These are phyloP conservation scores for Phytophthora lateralis DNA, from an alignment of 352 stramenopile genomes.

Conservation along the genomic window DNA sequence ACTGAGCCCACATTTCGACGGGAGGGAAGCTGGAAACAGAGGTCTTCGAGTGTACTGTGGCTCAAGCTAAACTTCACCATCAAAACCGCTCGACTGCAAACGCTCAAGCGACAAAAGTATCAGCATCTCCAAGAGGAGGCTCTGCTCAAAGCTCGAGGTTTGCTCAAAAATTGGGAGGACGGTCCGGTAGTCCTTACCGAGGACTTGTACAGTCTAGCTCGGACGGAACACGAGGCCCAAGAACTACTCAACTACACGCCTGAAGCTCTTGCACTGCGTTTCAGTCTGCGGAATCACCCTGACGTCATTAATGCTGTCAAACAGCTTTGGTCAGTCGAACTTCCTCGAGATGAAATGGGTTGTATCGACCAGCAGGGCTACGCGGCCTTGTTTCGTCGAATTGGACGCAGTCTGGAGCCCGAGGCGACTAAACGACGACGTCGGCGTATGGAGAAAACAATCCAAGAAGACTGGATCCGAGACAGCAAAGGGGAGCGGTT, in stretches of 20 bases:
- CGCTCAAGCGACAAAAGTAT: slow-evolving; percentile 74
- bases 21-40: slow-evolving; percentile 30
- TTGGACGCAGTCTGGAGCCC: slow-evolving; percentile 57
- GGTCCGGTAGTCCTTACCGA: slow-evolving; percentile 61
- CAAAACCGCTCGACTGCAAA: slow-evolving; percentile 63
- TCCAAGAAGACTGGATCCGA: slow-evolving; percentile 68
- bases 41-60: slow-evolving; percentile 56
- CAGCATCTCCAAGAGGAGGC: slow-evolving; percentile 76
- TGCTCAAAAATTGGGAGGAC: slow-evolving; percentile 77
- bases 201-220: slow-evolving; percentile 59
- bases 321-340: slow-evolving; percentile 64
- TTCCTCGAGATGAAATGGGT: slow-evolving; percentile 55
- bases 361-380: slow-evolving; percentile 69
- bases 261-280: slow-evolving; percentile 65
- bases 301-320: slow-evolving; percentile 50
- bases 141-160: slow-evolving; percentile 54
- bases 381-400: slow-evolving; percentile 56
- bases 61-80: slow-evolving; percentile 81
- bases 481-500: slow-evolving; percentile 56
- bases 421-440: slow-evolving; percentile 36
- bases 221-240: slow-evolving; percentile 47
- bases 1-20: slow-evolving; percentile 15
- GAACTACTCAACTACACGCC: slow-evolving; percentile 75
- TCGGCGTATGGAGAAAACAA: slow-evolving; percentile 45
- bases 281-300: slow-evolving; percentile 67